Base-by-base conservation (phyloP, 192 early-diverging fungal genomes). In the Entophlyctis luteolus region DNA sequence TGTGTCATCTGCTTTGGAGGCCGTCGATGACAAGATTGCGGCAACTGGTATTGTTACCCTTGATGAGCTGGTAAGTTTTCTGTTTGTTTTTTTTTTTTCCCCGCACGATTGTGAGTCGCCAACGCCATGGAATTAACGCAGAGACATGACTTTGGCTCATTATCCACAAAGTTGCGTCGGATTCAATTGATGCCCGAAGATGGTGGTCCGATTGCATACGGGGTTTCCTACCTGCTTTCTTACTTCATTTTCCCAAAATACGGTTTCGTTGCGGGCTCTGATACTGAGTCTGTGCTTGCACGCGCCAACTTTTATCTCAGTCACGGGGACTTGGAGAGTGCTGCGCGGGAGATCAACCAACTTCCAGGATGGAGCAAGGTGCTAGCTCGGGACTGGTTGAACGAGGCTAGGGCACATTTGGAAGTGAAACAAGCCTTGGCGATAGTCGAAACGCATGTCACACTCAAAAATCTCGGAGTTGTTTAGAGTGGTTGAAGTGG, bases 311-410 rank as follows among this genome's bases (percentile, higher is more conserved):
- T 86, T 73, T 88, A 89, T 73, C 76, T 98, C 56, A 63, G 79
- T 55, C 81, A 84, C 55, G 84, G 85, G 22, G 90, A 98, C 75
- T 72, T 98, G 57, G 94, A 96, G 48, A 76, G 77, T 58, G 94
- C 94, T 10, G 76, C 90, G 14, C 84, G 96, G 68, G 94, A 98
- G 72, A 73, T 96, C 62, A 96, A 96, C 77, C 93, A 94, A 75
- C 77, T 98, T 48, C 85, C 75, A 42, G 94, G 96, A 6, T 98
- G 96, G 96, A 84, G 90, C 16, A 89, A 89, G 75, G 79, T 76
- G 67, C 75, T 98, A 48, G 89, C 92, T 18, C 70, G 79, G 74
- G 96, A 94, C 78, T 98, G 96, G 96, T 77, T 98, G 28, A 72
- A 75, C 29, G 78, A 83, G 32, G 91, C 93, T 0, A 85, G 93